Conservation (phyloP, 208 protist species). For the Trypanosomatidae sp. region DNA sequence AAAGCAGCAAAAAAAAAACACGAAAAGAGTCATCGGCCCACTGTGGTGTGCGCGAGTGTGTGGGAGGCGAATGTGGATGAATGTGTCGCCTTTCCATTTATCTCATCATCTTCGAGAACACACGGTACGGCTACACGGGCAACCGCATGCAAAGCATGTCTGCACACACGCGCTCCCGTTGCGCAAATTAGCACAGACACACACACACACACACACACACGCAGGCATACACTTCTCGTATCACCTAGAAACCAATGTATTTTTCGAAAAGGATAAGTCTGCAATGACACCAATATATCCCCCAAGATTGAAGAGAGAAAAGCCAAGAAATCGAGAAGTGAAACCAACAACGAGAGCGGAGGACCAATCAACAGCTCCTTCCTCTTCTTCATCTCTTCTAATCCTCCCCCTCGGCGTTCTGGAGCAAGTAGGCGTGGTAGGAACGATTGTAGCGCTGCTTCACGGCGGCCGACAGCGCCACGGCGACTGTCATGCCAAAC, state of each 20-base stretch:
- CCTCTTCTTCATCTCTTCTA: background rate
- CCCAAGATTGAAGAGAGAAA: background rate
- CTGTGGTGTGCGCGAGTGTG: background rate
- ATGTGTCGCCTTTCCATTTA: background rate
- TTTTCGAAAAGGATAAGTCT: background rate
- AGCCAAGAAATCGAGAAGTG: background rate
- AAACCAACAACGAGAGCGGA: background rate
- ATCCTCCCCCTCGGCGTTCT: conserved; percentile 26
- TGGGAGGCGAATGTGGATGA: background rate
- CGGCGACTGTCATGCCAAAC: conserved; percentile 76
- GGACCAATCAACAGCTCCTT: background rate
- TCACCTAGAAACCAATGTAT: background rate
- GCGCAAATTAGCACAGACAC: background rate
- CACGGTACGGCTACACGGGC: background rate
- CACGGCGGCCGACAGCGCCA: conserved; percentile 65
- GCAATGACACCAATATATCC: background rate
- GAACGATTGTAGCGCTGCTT: conserved; percentile 86
- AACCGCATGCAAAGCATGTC: background rate
- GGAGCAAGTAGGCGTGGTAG: conserved; percentile 54
- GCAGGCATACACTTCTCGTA: background rate
- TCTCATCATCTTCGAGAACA: background rate
- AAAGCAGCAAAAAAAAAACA: background rate
- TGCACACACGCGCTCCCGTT: background rate
- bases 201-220: background rate
- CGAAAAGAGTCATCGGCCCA: background rate